These are phyloP conservation scores for Calonectria pteridis DNA, from an alignment of 2,329 filamentous ascomycete species.

Conservation along the genomic window DNA sequence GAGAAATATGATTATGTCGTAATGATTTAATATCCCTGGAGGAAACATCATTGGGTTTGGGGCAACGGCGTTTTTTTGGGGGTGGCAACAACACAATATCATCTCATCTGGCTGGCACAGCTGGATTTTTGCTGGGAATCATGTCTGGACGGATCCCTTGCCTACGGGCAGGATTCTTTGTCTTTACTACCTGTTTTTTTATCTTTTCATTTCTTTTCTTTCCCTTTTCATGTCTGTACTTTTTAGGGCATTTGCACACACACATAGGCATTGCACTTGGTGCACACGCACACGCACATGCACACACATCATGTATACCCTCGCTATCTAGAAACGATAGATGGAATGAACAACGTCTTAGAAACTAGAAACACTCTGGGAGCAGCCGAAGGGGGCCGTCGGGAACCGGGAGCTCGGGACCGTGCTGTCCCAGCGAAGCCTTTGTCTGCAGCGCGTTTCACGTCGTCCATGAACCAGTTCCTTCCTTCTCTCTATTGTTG, in stretches of 20 bases:
- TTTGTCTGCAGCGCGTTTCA: constrained; percentile 12
- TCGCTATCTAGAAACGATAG: not conserved
- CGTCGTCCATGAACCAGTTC: constrained; percentile 1
- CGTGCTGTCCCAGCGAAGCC: not conserved
- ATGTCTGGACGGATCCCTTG: constrained; percentile 1
- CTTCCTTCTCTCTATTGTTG: not conserved
- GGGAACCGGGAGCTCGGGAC: not conserved
- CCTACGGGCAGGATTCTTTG: not conserved
- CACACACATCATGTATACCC: constrained; percentile 15
- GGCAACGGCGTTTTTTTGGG: constrained; percentile 2
- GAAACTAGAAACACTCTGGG: not conserved
- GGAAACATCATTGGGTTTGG: not conserved
- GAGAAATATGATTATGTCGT: constrained; percentile 1
- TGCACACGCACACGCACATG: not conserved
- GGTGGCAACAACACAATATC: not conserved
- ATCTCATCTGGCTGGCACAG: not conserved
- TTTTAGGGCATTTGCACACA: not conserved
- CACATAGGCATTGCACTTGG: not conserved
- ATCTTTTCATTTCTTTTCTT: not conserved
- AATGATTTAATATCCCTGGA: not conserved
- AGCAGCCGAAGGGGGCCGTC: not conserved
- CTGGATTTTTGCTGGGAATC: not conserved
- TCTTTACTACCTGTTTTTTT: not conserved
- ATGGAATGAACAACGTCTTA: not conserved
- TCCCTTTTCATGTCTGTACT: not conserved